Evolutionary conservation across 768 basidiomycete species (phyloP).

Genomic region (Termitomyces bulborhizus): DNA sequence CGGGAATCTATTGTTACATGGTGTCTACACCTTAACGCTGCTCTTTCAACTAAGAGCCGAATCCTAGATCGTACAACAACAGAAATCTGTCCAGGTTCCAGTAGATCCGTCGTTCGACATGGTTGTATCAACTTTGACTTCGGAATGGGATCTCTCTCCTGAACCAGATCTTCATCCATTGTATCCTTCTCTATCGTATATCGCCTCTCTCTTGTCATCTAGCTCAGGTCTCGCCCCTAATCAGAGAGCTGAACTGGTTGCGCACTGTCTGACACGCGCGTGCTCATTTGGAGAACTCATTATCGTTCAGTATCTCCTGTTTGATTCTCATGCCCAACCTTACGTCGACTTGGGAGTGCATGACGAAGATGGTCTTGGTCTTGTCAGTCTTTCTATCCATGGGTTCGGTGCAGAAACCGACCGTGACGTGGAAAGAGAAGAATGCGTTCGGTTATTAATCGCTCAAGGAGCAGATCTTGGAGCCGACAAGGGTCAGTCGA

Average conservation of each 20-base stretch:
- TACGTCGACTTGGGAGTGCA: constrained; percentile 61
- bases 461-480: constrained; percentile 69
- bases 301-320: constrained; percentile 65
- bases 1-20: constrained; percentile 8
- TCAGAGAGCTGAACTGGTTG: constrained; percentile 65
- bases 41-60: background rate
- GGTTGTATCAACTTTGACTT: constrained; percentile 15
- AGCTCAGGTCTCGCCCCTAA: constrained; percentile 60
- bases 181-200: constrained; percentile 60
- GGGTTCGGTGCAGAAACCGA: constrained; percentile 81
- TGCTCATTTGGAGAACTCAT: constrained; percentile 74
- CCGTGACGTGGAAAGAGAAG: constrained; percentile 84
- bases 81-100: background rate
- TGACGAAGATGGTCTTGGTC: constrained; percentile 83
- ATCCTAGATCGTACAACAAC: background rate
- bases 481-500: constrained; percentile 55
- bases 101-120: background rate
- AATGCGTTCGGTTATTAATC: constrained; percentile 76
- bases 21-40: background rate
- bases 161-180: constrained; percentile 80
- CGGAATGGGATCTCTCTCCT: constrained; percentile 50
- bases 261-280: constrained; percentile 69
- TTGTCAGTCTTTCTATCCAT: constrained; percentile 72
- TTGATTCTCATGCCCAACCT: constrained; percentile 58
- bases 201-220: constrained; percentile 58